These are phyloP conservation scores for Lactarius trivialis DNA, from an alignment of 768 basidiomycete genomes.

Conservation along the genomic window DNA sequence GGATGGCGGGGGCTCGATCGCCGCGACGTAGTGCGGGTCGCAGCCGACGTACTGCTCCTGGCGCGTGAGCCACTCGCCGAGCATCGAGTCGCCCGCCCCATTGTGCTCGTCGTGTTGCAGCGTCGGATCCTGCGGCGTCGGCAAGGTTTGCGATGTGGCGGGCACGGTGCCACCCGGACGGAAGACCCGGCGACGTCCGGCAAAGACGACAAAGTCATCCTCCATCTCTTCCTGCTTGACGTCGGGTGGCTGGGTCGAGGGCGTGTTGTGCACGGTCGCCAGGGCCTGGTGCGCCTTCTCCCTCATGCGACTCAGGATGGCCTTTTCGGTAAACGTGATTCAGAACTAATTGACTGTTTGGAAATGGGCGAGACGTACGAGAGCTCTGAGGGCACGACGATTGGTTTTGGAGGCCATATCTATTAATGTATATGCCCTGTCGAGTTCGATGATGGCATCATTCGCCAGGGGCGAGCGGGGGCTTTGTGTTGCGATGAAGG, in stretches of 20 bases:
- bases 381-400: slow-evolving; percentile 56
- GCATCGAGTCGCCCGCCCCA: neutral
- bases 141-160: neutral
- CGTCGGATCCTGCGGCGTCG: neutral
- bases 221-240: slow-evolving; percentile 49
- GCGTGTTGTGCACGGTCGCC: slow-evolving; percentile 34
- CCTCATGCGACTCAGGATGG: slow-evolving; percentile 50
- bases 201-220: slow-evolving; percentile 65
- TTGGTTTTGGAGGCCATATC: slow-evolving; percentile 51
- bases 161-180: slow-evolving; percentile 36
- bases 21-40: slow-evolving; percentile 6
- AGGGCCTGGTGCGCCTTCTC: slow-evolving; percentile 64
- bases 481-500: slow-evolving; percentile 68
- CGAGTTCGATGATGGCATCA: slow-evolving; percentile 62
- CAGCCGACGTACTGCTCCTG: slow-evolving; percentile 8
- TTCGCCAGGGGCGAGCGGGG: slow-evolving; percentile 62
- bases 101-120: neutral
- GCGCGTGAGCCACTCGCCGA: slow-evolving; percentile 15
- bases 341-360: neutral
- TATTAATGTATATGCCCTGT: slow-evolving; percentile 62
- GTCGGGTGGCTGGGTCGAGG: slow-evolving; percentile 27
- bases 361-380: slow-evolving; percentile 37
- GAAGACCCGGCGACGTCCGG: slow-evolving; percentile 59
- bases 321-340: slow-evolving; percentile 34
- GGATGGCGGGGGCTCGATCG: slow-evolving; percentile 4